phyloP scores from a whole-genome alignment of 176 grass and related monocot species.

The Ananas comosus region DNA sequence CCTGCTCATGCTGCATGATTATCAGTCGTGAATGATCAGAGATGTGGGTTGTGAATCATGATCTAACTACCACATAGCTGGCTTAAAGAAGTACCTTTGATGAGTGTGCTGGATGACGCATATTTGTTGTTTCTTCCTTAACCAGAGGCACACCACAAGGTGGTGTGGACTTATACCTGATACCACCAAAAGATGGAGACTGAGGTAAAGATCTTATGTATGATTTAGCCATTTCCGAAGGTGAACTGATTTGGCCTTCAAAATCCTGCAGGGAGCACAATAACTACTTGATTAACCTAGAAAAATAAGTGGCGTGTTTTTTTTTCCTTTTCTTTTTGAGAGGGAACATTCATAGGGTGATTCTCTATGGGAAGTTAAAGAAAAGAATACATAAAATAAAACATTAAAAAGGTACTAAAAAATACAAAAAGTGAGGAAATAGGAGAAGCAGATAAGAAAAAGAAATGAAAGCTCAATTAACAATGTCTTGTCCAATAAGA shows the following conservation, averaged over 20 bases:
- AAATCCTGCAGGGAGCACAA: slow-evolving; percentile 13
- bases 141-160: background rate
- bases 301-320: background rate
- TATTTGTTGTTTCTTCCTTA: background rate
- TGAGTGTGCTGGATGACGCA: background rate
- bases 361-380: background rate
- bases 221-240: slow-evolving; percentile 29
- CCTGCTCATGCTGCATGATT: too few species aligned
- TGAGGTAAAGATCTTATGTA: slow-evolving; percentile 25
- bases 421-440: background rate
- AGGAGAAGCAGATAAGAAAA: background rate
- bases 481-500: too few species aligned
- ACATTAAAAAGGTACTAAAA: background rate
- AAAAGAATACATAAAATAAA: background rate
- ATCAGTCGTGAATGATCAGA: too few species aligned
- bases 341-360: background rate
- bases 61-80: background rate
- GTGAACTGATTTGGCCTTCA: slow-evolving; percentile 22
- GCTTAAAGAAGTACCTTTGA: background rate
- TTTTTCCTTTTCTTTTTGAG: too few species aligned
- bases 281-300: background rate
- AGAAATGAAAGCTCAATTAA: background rate
- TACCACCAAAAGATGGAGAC: background rate
- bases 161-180: background rate
- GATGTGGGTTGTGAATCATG: background rate